These are phyloP conservation scores for Takashimella koratensis DNA, from an alignment of 1,284 basidiomycete genomes.

Conservation along the genomic window DNA sequence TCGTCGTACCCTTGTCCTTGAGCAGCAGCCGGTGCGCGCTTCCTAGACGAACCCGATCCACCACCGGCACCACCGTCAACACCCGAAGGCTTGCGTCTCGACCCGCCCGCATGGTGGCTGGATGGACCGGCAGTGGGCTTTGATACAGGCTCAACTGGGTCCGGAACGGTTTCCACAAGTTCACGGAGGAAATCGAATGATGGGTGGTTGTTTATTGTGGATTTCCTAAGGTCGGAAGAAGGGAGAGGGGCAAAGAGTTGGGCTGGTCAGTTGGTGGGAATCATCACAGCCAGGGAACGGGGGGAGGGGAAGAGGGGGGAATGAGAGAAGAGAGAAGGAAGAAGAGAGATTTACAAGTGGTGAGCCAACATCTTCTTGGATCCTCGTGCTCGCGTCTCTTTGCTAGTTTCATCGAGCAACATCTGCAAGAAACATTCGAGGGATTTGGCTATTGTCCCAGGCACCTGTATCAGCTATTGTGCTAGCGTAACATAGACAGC, in stretches of 20 bases:
- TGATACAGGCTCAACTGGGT: slow-evolving; percentile 58
- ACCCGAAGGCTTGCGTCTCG: background rate
- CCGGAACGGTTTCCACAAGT: slow-evolving; percentile 82
- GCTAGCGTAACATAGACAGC: background rate
- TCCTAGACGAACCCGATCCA: no score
- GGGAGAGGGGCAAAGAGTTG: background rate
- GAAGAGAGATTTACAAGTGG: slow-evolving; percentile 67
- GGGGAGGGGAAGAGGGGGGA: background rate
- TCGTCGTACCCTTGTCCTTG: background rate
- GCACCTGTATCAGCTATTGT: background rate
- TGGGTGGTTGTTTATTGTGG: slow-evolving; percentile 81
- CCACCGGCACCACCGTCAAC: background rate
- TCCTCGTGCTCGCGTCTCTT: slow-evolving; percentile 74
- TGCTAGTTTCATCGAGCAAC: slow-evolving; percentile 78
- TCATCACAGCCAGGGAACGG: background rate
- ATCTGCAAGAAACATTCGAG: slow-evolving; percentile 88
- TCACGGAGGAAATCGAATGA: slow-evolving; percentile 95
- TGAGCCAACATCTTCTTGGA: slow-evolving; percentile 89
- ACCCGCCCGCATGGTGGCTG: background rate
- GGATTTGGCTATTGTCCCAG: slow-evolving; percentile 72
- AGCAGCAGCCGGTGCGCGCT: background rate
- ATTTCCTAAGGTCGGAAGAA: slow-evolving; percentile 62
- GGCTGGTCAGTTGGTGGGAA: no score
- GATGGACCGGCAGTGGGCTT: background rate
- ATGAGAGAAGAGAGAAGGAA: background rate